Percentiles rank a stretch among this genome's conserved stretches.
These are phyloP conservation scores for Teunomyces aglyptinius DNA, from an alignment of 805 yeast species.

Conservation along the genomic window DNA sequence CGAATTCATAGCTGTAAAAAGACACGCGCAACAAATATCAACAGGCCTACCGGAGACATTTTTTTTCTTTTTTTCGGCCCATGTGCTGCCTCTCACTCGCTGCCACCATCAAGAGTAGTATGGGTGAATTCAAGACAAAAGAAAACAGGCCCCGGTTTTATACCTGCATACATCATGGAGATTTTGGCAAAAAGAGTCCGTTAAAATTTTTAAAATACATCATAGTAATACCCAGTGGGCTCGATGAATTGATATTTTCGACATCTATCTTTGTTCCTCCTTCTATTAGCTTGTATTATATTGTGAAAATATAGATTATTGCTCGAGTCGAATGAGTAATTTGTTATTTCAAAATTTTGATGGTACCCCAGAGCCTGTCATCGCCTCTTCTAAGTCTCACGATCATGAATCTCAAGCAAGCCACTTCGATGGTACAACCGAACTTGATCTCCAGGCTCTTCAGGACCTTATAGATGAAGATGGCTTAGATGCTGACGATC, in stretches of 20 bases:
- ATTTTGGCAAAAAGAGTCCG: neutral
- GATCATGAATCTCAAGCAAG: slow-evolving; percentile 1
- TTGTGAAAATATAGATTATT: neutral
- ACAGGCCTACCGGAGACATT: too few relatives aligned
- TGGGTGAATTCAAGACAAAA: too few relatives aligned
- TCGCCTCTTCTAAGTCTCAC: neutral
- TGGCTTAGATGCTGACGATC: neutral
- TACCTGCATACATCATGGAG: neutral
- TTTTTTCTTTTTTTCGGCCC: too few relatives aligned
- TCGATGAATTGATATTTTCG: slow-evolving; percentile 1
- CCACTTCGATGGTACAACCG: slow-evolving; percentile 1
- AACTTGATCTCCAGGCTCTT: slow-evolving; percentile 4
- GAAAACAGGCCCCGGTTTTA: neutral
- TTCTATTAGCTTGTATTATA: neutral
- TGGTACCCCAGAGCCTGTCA: neutral
- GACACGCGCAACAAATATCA: neutral
- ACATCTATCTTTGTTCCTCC: neutral
- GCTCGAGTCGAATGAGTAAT: slow-evolving; percentile 19
- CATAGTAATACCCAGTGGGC: neutral
- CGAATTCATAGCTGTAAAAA: neutral
- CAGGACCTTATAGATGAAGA: slow-evolving; percentile 12
- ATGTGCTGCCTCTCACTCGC: too few relatives aligned
- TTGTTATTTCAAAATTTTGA: slow-evolving; percentile 19
- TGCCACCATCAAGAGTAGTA: too few relatives aligned
- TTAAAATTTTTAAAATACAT: neutral